Conservation (phyloP, 177 flowering plant genomes). For the Vitis hybrid region DNA sequence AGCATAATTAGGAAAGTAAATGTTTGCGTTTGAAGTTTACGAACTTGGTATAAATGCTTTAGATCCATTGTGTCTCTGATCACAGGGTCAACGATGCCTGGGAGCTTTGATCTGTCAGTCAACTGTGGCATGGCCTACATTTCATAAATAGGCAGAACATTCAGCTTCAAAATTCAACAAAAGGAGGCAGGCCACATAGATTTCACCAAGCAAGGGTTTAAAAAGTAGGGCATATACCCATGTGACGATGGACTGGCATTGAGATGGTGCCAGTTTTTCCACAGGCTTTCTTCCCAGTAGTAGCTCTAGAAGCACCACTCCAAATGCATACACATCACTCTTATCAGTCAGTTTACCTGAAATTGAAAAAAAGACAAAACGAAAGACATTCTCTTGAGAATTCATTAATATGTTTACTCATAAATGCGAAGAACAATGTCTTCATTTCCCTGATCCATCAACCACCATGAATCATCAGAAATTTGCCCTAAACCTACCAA, state of each 20-base stretch:
- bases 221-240: conserved; percentile 57
- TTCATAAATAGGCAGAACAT: conserved; percentile 6
- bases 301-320: conserved; percentile 90
- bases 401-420: too few species aligned
- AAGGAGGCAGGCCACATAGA: background rate
- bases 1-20: too few species aligned
- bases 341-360: conserved; percentile 94
- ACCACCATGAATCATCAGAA: too few species aligned
- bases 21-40: conserved; percentile 1
- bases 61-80: conserved; percentile 77
- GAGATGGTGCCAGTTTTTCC: conserved; percentile 73
- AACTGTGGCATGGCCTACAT: conserved; percentile 98
- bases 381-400: background rate
- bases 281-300: conserved; percentile 85
- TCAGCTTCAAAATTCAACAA: background rate
- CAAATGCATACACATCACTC: conserved; percentile 97
- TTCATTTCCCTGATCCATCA: too few species aligned
- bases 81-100: conserved; percentile 84
- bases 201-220: background rate
- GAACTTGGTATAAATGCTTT: conserved; percentile 91
- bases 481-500: too few species aligned
- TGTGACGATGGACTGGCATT: conserved; percentile 91
- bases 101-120: conserved; percentile 89
- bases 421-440: too few species aligned
- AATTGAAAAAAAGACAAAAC: background rate